Evolutionary conservation across 345 rosid species (phyloP).

Genomic region (Boechera retrofracta): DNA sequence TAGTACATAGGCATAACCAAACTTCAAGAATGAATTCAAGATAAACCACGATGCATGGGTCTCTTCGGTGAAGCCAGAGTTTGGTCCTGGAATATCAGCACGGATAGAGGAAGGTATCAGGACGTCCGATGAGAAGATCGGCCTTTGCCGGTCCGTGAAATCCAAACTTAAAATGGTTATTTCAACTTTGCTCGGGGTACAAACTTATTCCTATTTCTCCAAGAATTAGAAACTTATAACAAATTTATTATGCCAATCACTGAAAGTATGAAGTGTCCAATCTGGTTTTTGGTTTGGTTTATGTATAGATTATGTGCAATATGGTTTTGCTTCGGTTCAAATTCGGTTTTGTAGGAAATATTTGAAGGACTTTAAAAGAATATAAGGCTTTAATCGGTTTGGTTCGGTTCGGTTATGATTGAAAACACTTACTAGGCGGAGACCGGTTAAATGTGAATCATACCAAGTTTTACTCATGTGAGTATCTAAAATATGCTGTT

Average conservation of each 20-base stretch:
- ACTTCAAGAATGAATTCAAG: slow-evolving; percentile 79
- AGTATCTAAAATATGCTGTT: neutral
- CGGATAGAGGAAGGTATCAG: slow-evolving; percentile 65
- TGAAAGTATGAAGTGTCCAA: neutral
- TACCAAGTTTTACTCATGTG: neutral
- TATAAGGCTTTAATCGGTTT: no score
- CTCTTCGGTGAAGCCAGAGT: slow-evolving; percentile 61
- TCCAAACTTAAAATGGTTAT: slow-evolving; percentile 63
- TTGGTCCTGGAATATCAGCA: slow-evolving; percentile 76
- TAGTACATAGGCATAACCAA: slow-evolving; percentile 10
- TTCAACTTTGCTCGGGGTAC: slow-evolving; percentile 71
- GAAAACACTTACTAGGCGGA: neutral
- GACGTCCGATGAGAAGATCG: slow-evolving; percentile 55
- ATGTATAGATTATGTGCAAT: no score
- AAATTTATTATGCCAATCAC: neutral
- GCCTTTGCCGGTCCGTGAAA: slow-evolving; percentile 55
- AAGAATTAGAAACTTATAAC: neutral
- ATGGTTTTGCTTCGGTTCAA: no score
- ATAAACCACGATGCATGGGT: slow-evolving; percentile 79
- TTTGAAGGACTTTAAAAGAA: no score
- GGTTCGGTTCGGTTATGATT: neutral
- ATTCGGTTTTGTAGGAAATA: no score
- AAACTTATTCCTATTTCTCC: slow-evolving; percentile 30
- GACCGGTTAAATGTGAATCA: neutral
- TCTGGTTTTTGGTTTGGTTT: neutral